Evolutionary conservation across 176 grass and related monocot species (phyloP).

Genomic region (Zoysia pacifica): DNA sequence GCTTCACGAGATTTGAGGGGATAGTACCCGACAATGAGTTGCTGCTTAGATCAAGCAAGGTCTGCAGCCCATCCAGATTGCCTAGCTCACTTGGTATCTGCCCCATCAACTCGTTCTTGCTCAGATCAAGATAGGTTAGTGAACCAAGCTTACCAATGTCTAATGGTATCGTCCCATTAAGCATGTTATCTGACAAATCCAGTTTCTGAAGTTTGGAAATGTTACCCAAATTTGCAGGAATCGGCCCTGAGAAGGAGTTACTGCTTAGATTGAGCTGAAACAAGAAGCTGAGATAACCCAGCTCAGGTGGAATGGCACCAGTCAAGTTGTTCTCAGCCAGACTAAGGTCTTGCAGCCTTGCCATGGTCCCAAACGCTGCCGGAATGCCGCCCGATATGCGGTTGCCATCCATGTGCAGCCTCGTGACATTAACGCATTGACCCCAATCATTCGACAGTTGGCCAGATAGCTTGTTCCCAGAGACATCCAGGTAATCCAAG

Average conservation of each 20-base stretch:
- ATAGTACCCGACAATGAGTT: conserved; percentile 68
- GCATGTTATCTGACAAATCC: conserved; percentile 70
- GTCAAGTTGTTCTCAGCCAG: conserved; percentile 64
- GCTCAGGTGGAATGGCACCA: conserved; percentile 54
- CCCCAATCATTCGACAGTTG: conserved; percentile 72
- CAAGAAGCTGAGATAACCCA: conserved; percentile 50
- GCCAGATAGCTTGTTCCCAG: conserved; percentile 63
- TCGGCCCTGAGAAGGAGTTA: conserved; percentile 55
- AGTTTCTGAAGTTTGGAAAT: conserved; percentile 36
- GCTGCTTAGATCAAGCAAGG: conserved; percentile 84
- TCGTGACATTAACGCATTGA: conserved; percentile 48
- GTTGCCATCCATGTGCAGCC: conserved; percentile 59
- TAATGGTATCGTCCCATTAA: conserved; percentile 46
- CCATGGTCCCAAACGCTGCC: conserved; percentile 44
- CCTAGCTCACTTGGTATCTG: conserved; percentile 70
- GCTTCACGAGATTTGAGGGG: conserved; percentile 62
- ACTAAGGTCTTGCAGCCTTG: conserved; percentile 56
- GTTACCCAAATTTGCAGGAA: conserved; percentile 49
- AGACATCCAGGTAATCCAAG: conserved; percentile 64
- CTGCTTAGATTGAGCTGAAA: conserved; percentile 76
- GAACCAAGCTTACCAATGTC: conserved; percentile 34
- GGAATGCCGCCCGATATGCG: conserved; percentile 69
- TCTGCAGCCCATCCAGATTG: conserved; percentile 64
- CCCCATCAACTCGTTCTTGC: conserved; percentile 68
- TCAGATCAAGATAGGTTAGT: conserved; percentile 68